Base-by-base conservation (phyloP, 345 rosid genomes). In the Hypericum androsaemum region DNA sequence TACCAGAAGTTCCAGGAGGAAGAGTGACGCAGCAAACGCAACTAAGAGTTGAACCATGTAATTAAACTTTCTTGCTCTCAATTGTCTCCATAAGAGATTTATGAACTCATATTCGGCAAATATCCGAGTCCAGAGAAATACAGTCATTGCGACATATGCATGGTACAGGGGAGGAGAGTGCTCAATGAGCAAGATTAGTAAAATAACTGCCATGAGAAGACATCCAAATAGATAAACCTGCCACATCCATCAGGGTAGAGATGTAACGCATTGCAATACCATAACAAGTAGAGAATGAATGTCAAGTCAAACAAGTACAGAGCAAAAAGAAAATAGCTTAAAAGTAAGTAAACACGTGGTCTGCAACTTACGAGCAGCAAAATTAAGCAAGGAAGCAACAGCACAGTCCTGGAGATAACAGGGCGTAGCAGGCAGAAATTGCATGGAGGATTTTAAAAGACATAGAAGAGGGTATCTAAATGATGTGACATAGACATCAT, bases 81-180 rank as follows among this genome's bases (percentile, higher is more conserved):
- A 43, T 55, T 75, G 57, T 73, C 80, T 77, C 86, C 94, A 80
- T 13, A 86, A 63, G 59, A 77, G 77, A 60, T 71, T 72, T 44
- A 81, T 55, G 57, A 86, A 73, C 50, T 50, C 77, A 61, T 79
- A 72, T 72, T 86, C 85, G 63, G 80, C 70, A 39, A 79, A 60
- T 54, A 84, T 89, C 61, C 71, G 84, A 32, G 85, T 84, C 97
- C 97, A 89, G 14, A 86, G 82, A 66, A 86, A 77, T 44, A 86
- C 67, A n/a, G 96, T 86, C 94, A 84, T 77, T 13, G 90, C 90
- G 28, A 73, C 14, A 58, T 86, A 89, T 55, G 94, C 88, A 70
- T 86, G 95, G 70, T 89, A 89, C 49, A 86, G 80, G 52, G 90
- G 94, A 50, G 95, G 97, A 50, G 97, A 84, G 51, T 62, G 87